Evolutionary conservation across 2,329 filamentous ascomycete genomes (phyloP).

Genomic region (Diaporthe ampelina): DNA sequence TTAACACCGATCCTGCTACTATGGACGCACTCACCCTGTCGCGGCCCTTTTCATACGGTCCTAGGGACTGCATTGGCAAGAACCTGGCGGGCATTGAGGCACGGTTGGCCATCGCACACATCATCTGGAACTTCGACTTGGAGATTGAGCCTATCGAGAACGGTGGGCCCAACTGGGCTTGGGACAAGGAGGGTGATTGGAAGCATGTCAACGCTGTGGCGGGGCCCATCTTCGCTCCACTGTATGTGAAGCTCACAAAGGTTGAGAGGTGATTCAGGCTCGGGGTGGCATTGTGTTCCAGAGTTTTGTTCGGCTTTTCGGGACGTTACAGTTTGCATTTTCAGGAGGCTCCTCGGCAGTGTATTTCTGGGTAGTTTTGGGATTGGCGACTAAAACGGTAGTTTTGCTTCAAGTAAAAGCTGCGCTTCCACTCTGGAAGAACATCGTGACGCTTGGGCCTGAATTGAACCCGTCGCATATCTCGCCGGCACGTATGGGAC

Average conservation of each 20-base stretch:
- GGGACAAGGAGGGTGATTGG: constrained; percentile 12
- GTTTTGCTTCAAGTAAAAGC: too few species aligned
- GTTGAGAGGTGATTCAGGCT: neutral
- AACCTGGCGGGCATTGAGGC: neutral
- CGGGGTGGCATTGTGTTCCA: neutral
- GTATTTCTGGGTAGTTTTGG: neutral
- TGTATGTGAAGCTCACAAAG: constrained; percentile 7
- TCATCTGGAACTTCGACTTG: constrained; percentile 18
- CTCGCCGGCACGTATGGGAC: too few species aligned
- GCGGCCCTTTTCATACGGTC: constrained; percentile 3
- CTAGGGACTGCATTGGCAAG: constrained; percentile 10
- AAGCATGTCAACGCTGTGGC: constrained; percentile 18
- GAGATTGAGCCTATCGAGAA: constrained; percentile 12
- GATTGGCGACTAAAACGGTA: too few species aligned
- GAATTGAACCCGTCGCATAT: too few species aligned
- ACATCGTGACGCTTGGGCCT: too few species aligned
- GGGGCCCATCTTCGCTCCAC: constrained; percentile 2
- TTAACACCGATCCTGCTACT: neutral
- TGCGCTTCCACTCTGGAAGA: neutral
- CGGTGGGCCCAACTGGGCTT: constrained; percentile 3
- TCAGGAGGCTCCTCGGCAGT: neutral
- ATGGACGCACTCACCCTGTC: neutral
- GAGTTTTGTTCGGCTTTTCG: neutral
- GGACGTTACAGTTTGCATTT: neutral
- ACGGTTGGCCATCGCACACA: constrained; percentile 10